Percentiles rank a stretch among this genome's conserved stretches.
These are phyloP conservation scores for Paramecium pentaurelia DNA, from an alignment of 73 alveolate genomes.

Conservation along the genomic window DNA sequence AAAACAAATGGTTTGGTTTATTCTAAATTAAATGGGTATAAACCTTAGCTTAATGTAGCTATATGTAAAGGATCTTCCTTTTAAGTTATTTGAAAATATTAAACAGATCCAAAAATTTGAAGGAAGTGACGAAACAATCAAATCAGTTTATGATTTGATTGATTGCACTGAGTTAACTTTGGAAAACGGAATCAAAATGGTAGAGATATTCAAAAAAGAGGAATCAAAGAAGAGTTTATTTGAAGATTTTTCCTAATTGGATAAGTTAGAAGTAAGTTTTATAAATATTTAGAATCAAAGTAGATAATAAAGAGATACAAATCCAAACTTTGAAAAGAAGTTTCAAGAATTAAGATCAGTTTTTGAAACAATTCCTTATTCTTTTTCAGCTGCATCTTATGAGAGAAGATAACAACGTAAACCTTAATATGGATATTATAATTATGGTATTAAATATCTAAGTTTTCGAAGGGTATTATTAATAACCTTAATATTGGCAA, in stretches of 20 bases:
- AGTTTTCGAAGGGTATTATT: not conserved
- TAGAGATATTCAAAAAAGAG: not conserved
- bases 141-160: constrained; percentile 34
- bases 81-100: not conserved
- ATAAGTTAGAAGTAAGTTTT: constrained; percentile 5
- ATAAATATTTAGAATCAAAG: not conserved
- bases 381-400: constrained; percentile 32
- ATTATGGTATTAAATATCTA: not conserved
- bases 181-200: constrained; percentile 27
- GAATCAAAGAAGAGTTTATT: constrained; percentile 25
- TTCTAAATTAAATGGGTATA: constrained; percentile 30
- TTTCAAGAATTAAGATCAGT: not conserved
- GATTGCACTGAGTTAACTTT: not conserved
- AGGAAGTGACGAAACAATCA: constrained; percentile 23
- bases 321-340: not conserved
- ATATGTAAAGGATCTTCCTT: constrained; percentile 32
- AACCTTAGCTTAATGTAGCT: not conserved
- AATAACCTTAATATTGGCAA: constrained; percentile 18
- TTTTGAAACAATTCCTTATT: constrained; percentile 32
- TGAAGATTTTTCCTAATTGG: constrained; percentile 12
- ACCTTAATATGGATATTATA: not conserved
- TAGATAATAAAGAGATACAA: not conserved
- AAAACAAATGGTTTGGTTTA: constrained; percentile 40
- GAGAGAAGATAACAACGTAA: not conserved
- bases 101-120: not conserved